phyloP scores from a whole-genome alignment of 768 basidiomycete species.

The Obba rivulosa region DNA sequence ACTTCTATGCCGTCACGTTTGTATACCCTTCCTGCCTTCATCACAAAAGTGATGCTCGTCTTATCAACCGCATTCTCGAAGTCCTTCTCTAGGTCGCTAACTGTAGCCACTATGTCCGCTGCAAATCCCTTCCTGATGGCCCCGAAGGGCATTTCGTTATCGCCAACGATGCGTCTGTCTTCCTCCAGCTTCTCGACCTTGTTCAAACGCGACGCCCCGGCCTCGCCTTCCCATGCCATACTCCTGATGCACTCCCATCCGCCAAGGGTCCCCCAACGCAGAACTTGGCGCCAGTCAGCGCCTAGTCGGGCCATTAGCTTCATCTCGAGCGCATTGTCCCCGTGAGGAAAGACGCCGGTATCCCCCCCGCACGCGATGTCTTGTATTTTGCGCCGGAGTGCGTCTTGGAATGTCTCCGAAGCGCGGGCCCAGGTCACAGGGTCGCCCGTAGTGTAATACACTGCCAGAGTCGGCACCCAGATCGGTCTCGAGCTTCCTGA shows the following conservation, averaged over 20 bases:
- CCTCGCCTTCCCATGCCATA: slow-evolving; percentile 38
- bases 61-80: slow-evolving; percentile 42
- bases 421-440: slow-evolving; percentile 33
- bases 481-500: slow-evolving; percentile 10
- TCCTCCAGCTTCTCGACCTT: slow-evolving; percentile 22
- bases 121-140: slow-evolving; percentile 49
- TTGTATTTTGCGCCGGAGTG: slow-evolving; percentile 36
- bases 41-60: slow-evolving; percentile 45
- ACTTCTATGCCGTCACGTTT: slow-evolving; percentile 32
- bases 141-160: slow-evolving; percentile 53
- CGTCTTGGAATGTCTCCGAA: slow-evolving; percentile 37
- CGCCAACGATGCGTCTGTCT: slow-evolving; percentile 29
- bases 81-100: slow-evolving; percentile 32
- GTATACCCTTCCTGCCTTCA: slow-evolving; percentile 50
- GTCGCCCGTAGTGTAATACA: slow-evolving; percentile 31
- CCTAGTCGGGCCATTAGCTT: slow-evolving; percentile 54
- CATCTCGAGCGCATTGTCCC: slow-evolving; percentile 56
- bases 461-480: slow-evolving; percentile 59
- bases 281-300: slow-evolving; percentile 44
- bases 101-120: slow-evolving; percentile 40
- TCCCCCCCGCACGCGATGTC: slow-evolving; percentile 60
- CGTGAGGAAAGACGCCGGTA: slow-evolving; percentile 60
- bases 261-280: slow-evolving; percentile 55
- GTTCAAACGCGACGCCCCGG: slow-evolving; percentile 21
- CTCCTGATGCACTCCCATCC: slow-evolving; percentile 54